phyloP scores from a whole-genome alignment of 78 protist genomes.

The Dictyostelium citrinum region DNA sequence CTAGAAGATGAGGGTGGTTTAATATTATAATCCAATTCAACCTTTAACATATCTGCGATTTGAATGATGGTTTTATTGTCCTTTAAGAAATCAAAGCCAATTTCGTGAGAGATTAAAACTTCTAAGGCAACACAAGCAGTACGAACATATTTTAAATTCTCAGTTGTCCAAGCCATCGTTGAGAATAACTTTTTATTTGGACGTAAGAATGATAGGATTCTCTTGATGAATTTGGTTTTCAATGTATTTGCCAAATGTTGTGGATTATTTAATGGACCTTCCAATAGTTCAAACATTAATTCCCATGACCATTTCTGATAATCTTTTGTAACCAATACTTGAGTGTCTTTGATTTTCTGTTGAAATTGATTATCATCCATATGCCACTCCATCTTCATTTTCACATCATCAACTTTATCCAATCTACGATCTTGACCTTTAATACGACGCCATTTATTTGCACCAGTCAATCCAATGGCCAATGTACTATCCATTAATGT shows the following conservation, averaged over 20 bases:
- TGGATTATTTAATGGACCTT: conserved; percentile 75
- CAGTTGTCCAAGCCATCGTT: conserved; percentile 78
- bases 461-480: conserved; percentile 53
- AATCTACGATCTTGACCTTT: conserved; percentile 61
- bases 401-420: conserved; percentile 53
- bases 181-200: conserved; percentile 63
- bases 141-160: conserved; percentile 64
- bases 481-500: conserved; percentile 4
- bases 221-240: conserved; percentile 77
- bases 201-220: conserved; percentile 52
- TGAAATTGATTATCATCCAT: conserved; percentile 73
- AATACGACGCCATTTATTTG: conserved; percentile 66
- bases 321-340: conserved; percentile 66
- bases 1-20: neutral
- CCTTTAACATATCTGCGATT: conserved; percentile 53
- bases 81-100: conserved; percentile 54
- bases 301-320: conserved; percentile 72
- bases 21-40: conserved; percentile 8
- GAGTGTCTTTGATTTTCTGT: conserved; percentile 53
- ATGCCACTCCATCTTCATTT: conserved; percentile 74
- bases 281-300: conserved; percentile 51
- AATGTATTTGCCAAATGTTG: conserved; percentile 39
- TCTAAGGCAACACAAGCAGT: conserved; percentile 46
- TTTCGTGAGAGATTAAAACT: conserved; percentile 57
- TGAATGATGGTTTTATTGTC: conserved; percentile 63